phyloP scores from a whole-genome alignment of 768 basidiomycete genomes.

The Mycena polygramma region DNA sequence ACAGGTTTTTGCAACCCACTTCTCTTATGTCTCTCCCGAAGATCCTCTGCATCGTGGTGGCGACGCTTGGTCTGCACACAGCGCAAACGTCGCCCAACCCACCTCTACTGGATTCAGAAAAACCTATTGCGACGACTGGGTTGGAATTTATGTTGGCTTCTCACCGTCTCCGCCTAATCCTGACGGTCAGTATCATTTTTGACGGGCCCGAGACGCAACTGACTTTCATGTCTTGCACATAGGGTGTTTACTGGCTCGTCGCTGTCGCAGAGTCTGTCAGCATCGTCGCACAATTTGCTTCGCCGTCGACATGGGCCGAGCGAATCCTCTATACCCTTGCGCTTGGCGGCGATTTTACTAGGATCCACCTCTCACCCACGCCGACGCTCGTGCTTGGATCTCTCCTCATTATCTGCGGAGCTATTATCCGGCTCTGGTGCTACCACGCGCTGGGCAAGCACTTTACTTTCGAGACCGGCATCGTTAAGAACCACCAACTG shows the following conservation, averaged over 20 bases:
- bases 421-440: slow-evolving; percentile 26
- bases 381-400: slow-evolving; percentile 28
- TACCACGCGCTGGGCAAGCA: slow-evolving; percentile 31
- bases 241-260: slow-evolving; percentile 30
- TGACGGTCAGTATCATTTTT: slow-evolving; percentile 24
- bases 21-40: slow-evolving; percentile 26
- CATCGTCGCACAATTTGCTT: neutral
- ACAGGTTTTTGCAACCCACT: no score
- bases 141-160: slow-evolving; percentile 27
- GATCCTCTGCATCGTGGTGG: slow-evolving; percentile 27
- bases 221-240: neutral
- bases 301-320: slow-evolving; percentile 17
- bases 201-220: neutral
- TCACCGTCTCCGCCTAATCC: slow-evolving; percentile 11
- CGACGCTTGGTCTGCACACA: slow-evolving; percentile 30
- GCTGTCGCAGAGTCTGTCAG: slow-evolving; percentile 17
- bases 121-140: slow-evolving; percentile 15
- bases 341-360: slow-evolving; percentile 12
- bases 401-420: slow-evolving; percentile 22
- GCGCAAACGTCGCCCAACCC: slow-evolving; percentile 35
- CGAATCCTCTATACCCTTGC: neutral
- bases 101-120: slow-evolving; percentile 12
- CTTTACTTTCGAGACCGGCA: slow-evolving; percentile 36
- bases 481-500: slow-evolving; percentile 32
- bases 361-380: slow-evolving; percentile 4